Evolutionary conservation across 2,329 filamentous ascomycete genomes (phyloP).

Genomic region (Pseudocercospora pini-densiflorae): DNA sequence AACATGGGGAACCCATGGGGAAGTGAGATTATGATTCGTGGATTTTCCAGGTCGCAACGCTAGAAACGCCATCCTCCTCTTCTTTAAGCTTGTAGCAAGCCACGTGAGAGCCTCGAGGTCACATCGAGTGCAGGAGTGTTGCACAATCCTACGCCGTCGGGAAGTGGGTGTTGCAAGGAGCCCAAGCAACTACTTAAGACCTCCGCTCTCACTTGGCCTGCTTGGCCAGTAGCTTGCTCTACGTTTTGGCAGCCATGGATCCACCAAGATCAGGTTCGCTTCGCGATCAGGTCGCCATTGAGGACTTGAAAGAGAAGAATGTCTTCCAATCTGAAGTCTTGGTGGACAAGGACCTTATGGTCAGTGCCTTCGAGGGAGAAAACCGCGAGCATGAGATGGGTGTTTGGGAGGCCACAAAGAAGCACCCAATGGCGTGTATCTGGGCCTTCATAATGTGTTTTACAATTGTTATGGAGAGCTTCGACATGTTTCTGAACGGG

Average conservation of each 20-base stretch:
- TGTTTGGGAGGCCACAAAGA: slow-evolving; percentile 51
- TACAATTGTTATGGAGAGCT: slow-evolving; percentile 50
- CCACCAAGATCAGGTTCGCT: not conserved
- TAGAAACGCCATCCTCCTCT: not conserved
- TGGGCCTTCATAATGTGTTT: slow-evolving; percentile 57
- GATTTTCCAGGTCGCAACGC: not conserved
- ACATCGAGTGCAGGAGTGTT: not conserved
- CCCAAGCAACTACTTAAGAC: slow-evolving; percentile 1
- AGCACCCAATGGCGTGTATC: slow-evolving; percentile 54
- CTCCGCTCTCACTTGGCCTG: not conserved
- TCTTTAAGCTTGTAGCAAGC: not conserved
- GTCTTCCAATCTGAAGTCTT: slow-evolving; percentile 44
- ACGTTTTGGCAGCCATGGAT: not conserved
- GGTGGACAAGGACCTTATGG: slow-evolving; percentile 45
- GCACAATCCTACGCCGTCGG: not conserved
- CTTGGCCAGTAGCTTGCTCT: not conserved
- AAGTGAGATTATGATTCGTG: not conserved
- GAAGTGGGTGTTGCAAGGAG: not conserved
- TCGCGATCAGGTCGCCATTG: not conserved
- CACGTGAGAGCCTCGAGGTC: not conserved
- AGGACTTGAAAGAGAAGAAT: slow-evolving; percentile 51
- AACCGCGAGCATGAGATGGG: slow-evolving; percentile 54
- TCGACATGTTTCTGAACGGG: slow-evolving; percentile 32
- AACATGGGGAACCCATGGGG: not conserved
- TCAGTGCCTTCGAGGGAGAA: slow-evolving; percentile 60